These are phyloP conservation scores for Sugiyamaella neomexicana DNA, from an alignment of 1,139 yeast genomes.

Conservation along the genomic window DNA sequence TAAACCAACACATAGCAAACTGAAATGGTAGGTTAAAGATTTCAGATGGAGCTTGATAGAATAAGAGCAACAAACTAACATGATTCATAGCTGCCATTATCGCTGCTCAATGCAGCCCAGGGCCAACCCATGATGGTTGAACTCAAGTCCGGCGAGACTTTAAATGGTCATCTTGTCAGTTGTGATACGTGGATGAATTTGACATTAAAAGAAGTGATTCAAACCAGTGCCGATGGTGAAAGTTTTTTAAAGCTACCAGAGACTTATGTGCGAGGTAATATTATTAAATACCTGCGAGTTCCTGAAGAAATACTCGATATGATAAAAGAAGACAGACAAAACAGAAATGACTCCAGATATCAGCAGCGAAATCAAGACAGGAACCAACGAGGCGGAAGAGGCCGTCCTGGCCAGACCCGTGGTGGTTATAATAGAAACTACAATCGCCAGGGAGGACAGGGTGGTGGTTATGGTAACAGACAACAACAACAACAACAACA, in stretches of 20 bases:
- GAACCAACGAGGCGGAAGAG: slow-evolving; percentile 34
- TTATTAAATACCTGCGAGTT: slow-evolving; percentile 65
- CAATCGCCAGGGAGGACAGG: slow-evolving; percentile 18
- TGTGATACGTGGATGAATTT: slow-evolving; percentile 98
- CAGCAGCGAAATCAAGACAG: slow-evolving; percentile 50
- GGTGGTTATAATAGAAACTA: slow-evolving; percentile 31
- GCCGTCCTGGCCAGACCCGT: slow-evolving; percentile 29
- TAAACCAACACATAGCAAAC: too few relatives aligned
- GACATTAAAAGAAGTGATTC: slow-evolving; percentile 75
- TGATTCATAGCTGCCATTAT: slow-evolving; percentile 69
- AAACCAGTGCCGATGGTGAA: slow-evolving; percentile 67
- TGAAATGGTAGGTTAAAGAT: too few relatives aligned
- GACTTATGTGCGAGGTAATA: slow-evolving; percentile 82
- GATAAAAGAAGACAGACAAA: slow-evolving; percentile 81
- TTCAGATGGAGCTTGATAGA: too few relatives aligned
- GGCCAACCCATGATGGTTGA: slow-evolving; percentile 88
- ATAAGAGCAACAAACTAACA: too few relatives aligned
- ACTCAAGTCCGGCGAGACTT: slow-evolving; percentile 86
- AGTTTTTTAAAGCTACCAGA: slow-evolving; percentile 69
- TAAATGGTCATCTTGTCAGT: slow-evolving; percentile 79
- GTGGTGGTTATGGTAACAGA: slow-evolving; percentile 8
- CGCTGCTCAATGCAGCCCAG: slow-evolving; percentile 85
- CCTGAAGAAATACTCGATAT: slow-evolving; percentile 55
- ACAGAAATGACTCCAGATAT: slow-evolving; percentile 51
- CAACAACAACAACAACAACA: slow-evolving; percentile 22